phyloP scores from a whole-genome alignment of 495 filamentous ascomycete genomes.

The Penicillium odoratum region DNA sequence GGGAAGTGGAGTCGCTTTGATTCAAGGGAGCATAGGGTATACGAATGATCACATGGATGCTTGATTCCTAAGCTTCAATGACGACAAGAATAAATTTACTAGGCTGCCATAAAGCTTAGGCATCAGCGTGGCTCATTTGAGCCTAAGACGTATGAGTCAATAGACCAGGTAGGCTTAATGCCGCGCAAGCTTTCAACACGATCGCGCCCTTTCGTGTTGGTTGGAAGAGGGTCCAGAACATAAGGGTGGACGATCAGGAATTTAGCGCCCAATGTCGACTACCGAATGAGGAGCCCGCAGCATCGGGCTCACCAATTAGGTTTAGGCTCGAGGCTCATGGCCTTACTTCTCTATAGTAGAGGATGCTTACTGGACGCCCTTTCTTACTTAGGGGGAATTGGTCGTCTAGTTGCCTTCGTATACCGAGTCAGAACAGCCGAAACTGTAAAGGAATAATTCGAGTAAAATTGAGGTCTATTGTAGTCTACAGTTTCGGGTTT shows the following conservation, averaged over 20 bases:
- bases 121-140: background rate
- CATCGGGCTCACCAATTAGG: slow-evolving; percentile 3
- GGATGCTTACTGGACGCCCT: slow-evolving; percentile 8
- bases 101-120: background rate
- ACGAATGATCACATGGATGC: background rate
- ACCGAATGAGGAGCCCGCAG: slow-evolving; percentile 11
- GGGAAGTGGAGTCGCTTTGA: slow-evolving; percentile 8
- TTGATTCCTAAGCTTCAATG: background rate
- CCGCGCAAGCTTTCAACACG: background rate
- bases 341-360: background rate
- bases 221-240: background rate
- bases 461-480: background rate
- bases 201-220: background rate
- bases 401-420: background rate
- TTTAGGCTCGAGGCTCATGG: background rate
- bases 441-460: no score
- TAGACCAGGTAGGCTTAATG: background rate
- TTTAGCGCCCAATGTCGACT: background rate
- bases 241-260: background rate
- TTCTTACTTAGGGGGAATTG: background rate
- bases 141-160: slow-evolving; percentile 2
- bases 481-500: background rate
- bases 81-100: background rate
- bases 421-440: no score
- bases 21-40: background rate